These are phyloP conservation scores for Populus davidiana DNA, from an alignment of 345 rosid species.

Conservation along the genomic window DNA sequence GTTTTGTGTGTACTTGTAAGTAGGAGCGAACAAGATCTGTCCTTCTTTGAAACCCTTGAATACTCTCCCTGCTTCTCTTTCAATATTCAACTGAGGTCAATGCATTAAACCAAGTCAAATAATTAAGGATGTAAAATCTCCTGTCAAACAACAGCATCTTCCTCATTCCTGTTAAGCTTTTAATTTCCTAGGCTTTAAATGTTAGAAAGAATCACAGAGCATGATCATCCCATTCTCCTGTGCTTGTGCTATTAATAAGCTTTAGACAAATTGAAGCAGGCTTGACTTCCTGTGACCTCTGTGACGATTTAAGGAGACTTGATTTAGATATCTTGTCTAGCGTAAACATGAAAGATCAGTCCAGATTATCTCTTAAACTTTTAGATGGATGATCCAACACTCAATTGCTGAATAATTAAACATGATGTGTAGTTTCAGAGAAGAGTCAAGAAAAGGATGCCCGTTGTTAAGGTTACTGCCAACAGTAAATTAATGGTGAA, in stretches of 20 bases:
- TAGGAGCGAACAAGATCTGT: constrained; percentile 73
- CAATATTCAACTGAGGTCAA: constrained; percentile 61
- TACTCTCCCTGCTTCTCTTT: constrained; percentile 87
- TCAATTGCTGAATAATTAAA: neutral
- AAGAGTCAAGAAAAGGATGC: neutral
- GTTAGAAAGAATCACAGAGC: neutral
- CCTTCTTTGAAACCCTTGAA: constrained; percentile 80
- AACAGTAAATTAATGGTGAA: neutral
- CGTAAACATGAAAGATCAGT: neutral
- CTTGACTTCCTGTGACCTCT: neutral
- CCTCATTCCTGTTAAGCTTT: neutral
- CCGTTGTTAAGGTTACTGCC: neutral
- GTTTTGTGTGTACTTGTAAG: constrained; percentile 79
- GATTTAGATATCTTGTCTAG: neutral
- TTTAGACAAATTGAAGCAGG: neutral
- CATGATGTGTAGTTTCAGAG: neutral
- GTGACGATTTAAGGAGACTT: too few relatives aligned
- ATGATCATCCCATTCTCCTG: neutral
- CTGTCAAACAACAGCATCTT: neutral
- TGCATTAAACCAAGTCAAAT: neutral
- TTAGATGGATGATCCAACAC: neutral
- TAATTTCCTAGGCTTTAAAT: neutral
- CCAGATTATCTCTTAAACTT: neutral
- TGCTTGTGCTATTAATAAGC: neutral
- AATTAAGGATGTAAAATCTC: neutral